Base-by-base conservation (phyloP, 1,139 yeast species). In the Taphrina confusa region DNA sequence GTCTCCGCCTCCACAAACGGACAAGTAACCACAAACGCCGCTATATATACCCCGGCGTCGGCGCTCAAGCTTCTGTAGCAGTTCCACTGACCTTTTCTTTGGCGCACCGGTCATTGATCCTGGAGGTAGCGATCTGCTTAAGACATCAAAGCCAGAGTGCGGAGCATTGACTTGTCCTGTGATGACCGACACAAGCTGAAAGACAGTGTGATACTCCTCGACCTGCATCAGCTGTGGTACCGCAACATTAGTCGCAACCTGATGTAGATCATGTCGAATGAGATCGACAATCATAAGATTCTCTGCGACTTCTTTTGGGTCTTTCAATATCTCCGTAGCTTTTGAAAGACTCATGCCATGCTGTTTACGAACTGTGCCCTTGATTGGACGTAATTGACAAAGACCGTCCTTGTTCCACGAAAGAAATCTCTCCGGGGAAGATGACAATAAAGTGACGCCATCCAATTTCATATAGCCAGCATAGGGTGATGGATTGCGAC, bases 51-150 rank as follows among this genome's bases (percentile, higher is more conserved):
- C 97, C 66, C 98, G 80, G 69, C 66, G 69, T 4, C 31, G 34
- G 27, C 64, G 70, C 68, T 76, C 89, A 61, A 77, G 74, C 0
- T 74, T 72, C 63, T 85, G 86, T 23, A 94, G 76, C 12, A 94
- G 73, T 70, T 91, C 94, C 1, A 92, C 96, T 0, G 97, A 88
- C 62, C 96, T 79, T 68, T 85, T 87, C 74, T 94, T 94, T 1
- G 99, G 99, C 0, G 99, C 98, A 2, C 99, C 99, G 0, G 99
- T 94, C 99, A 94, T 94, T 1, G 97, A 91, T 0, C 99, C 99
- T 0, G 99, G 97, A 1, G 99, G 98, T 36, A 94, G 75, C 0
- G 96, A 83, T 62, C 82, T 82, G 23, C 83, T 80, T 18, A 92
- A 76, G 4, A 91, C 76, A 70, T 92, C 97, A 42, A 90, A 76